A percentile compares a stretch with the other conserved stretches of the same genome.
These are phyloP conservation scores for Aureobasidium mangrovei DNA, from an alignment of 2,329 filamentous ascomycete species.

Conservation along the genomic window DNA sequence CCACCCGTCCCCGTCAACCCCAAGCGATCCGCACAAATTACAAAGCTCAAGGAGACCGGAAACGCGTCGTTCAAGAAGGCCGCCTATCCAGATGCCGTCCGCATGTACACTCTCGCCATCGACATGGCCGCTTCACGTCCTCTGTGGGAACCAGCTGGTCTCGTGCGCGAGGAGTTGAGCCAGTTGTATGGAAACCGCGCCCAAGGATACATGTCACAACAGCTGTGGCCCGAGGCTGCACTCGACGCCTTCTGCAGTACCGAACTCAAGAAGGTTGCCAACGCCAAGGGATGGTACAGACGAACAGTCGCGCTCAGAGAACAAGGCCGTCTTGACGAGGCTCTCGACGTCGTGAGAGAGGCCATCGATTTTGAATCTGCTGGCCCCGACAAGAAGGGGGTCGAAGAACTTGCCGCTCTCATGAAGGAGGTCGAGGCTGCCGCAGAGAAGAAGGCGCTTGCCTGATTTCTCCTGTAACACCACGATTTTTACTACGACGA, in stretches of 20 bases:
- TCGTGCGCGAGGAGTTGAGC: conserved; percentile 78
- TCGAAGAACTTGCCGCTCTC: conserved; percentile 16
- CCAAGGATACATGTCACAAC: conserved; percentile 77
- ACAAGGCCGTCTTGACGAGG: conserved; percentile 83
- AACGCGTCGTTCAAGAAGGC: conserved; percentile 76
- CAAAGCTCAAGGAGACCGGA: conserved; percentile 81
- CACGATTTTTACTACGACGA: neutral
- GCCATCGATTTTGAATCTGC: conserved; percentile 75
- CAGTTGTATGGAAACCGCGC: conserved; percentile 77
- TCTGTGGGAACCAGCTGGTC: conserved; percentile 74
- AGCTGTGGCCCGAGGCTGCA: conserved; percentile 76
- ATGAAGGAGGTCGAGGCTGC: conserved; percentile 15
- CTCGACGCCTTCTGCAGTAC: conserved; percentile 82
- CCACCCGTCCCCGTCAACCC: conserved; percentile 87
- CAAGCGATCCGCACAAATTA: conserved; percentile 78
- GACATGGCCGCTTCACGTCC: conserved; percentile 80
- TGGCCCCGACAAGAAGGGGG: conserved; percentile 29
- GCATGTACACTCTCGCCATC: conserved; percentile 75
- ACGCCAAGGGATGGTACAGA: conserved; percentile 93
- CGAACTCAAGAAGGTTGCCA: conserved; percentile 76
- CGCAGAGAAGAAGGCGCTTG: conserved; percentile 14
- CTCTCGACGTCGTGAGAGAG: conserved; percentile 64
- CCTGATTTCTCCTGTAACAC: neutral
- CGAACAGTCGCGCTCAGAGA: conserved; percentile 76
- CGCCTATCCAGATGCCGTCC: conserved; percentile 64